Evolutionary conservation across 78 protist species (phyloP), one percentile per base, ranked within the genome.

Genomic region (Ministeria vibrans): DNA sequence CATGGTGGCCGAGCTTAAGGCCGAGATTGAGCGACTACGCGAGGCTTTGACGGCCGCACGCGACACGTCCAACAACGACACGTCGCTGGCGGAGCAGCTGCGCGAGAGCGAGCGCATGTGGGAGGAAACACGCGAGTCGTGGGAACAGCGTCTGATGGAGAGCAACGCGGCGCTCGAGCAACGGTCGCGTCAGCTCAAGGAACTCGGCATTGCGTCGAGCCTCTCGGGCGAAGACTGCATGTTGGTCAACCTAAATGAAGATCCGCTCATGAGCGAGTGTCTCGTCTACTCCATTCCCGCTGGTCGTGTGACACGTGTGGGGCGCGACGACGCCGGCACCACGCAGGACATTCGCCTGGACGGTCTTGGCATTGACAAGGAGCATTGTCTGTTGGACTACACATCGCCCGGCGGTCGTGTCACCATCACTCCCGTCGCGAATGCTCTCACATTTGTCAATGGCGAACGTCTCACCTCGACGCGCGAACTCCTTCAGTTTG

Each of bases 181-280:
- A 28, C 9, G 7, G 71, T 38, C 1, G 46, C 61, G 22, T 22
- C 66, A 68, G 25, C 68, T 84, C 28, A 51, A 55, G 28, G 91
- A 90, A 63, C 75, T 81, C 79, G 93, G 93, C 45, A 82, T 86
- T n/a, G 80, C 83, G 7, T 36, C 70, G 61, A 79, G 59, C 68
- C 88, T 3, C 68, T 70, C 0, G 5, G 41, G 70, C 20, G 6
- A 4, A 62, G 46, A 81, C 95, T 90, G 76, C 88, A 87, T 46
- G n/a, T 75, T 92, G 32, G 68, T 92, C 70, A 91, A 91, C 85
- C 64, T 91, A 61, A 91, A 88, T 80, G 95, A 91, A 30, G 95
- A 91, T 59, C 91, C 92, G 39, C 78, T 82, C 66, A 86, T 86
- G 91, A 68, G 79, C n/a, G 95, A 88, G 72, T 80, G 87, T 34